Percentiles rank a stretch among this genome's conserved stretches.
phyloP scores from a whole-genome alignment of 345 rosid genomes.

The Citrus unshiu region DNA sequence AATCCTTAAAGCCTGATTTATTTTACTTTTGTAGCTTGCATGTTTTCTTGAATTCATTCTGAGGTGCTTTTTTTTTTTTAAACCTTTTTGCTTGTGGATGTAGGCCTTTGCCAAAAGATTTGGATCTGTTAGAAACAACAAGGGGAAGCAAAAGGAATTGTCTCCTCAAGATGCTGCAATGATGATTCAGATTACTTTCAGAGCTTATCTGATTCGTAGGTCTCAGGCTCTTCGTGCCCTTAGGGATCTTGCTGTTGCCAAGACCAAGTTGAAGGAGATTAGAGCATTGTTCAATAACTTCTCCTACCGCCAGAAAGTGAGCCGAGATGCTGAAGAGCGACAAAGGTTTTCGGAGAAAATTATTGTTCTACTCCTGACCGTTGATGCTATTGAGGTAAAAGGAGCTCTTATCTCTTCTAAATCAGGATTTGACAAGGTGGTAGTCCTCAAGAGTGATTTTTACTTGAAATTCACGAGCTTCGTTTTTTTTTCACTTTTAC shows the following conservation, averaged over 20 bases:
- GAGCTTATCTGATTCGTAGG: conserved; percentile 75
- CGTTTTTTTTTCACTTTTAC: neutral
- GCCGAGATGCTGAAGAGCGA: conserved; percentile 76
- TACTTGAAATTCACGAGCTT: neutral
- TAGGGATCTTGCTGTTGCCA: conserved; percentile 87
- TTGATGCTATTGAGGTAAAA: conserved; percentile 93
- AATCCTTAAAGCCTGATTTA: neutral
- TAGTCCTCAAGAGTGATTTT: neutral
- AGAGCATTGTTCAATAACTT: conserved; percentile 73
- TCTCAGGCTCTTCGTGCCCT: conserved; percentile 83
- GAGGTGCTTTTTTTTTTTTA: neutral
- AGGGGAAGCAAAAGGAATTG: conserved; percentile 82
- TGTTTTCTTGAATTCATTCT: neutral
- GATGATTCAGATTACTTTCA: conserved; percentile 74
- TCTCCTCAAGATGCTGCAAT: conserved; percentile 75
- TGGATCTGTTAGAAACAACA: conserved; percentile 41
- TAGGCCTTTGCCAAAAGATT: conserved; percentile 82
- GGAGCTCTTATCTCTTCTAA: neutral
- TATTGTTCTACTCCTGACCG: conserved; percentile 88
- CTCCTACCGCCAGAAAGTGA: conserved; percentile 68
- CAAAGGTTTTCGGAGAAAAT: conserved; percentile 82
- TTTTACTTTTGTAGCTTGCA: neutral
- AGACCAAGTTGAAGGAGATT: conserved; percentile 86
- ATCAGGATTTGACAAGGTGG: neutral
- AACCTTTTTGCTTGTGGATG: neutral